phyloP scores from a whole-genome alignment of 2,329 filamentous ascomycete species.

The Penicillium janthinellum region DNA sequence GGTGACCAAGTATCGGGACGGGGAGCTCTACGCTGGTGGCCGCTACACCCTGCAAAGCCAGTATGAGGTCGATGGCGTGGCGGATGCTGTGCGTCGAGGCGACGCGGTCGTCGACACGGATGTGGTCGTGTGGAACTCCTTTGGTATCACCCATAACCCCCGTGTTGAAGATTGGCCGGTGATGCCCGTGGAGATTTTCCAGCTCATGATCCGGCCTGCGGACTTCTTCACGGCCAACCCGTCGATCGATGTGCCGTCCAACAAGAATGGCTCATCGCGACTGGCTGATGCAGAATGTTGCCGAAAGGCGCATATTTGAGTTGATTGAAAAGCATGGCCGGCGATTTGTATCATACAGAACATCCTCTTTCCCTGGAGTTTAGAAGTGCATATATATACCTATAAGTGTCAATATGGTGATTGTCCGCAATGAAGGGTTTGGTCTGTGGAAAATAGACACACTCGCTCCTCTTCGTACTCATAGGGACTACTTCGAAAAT shows the following conservation, averaged over 20 bases:
- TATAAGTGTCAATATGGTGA: neutral
- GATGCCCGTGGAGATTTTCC: slow-evolving; percentile 45
- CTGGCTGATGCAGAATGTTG: slow-evolving; percentile 37
- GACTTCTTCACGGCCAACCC: slow-evolving; percentile 60
- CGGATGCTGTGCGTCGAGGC: slow-evolving; percentile 37
- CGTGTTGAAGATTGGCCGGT: slow-evolving; percentile 50
- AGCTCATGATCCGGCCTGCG: slow-evolving; percentile 49
- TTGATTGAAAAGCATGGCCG: neutral
- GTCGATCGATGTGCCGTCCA: slow-evolving; percentile 55
- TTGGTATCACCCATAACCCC: slow-evolving; percentile 50
- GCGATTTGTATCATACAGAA: neutral
- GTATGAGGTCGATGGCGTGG: slow-evolving; percentile 39
- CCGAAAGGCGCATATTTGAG: slow-evolving; percentile 34
- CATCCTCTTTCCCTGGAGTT: neutral
- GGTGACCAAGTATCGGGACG: slow-evolving; percentile 55
- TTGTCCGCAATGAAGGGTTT: neutral
- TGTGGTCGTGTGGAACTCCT: slow-evolving; percentile 49
- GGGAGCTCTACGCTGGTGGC: slow-evolving; percentile 57
- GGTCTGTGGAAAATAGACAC: neutral
- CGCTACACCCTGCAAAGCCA: slow-evolving; percentile 57
- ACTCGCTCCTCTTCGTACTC: too few species aligned
- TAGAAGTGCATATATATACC: neutral
- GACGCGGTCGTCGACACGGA: slow-evolving; percentile 43
- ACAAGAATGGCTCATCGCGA: slow-evolving; percentile 37
- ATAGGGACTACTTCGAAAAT: too few species aligned